Base-by-base conservation (phyloP, 345 rosid genomes). In the Eucalyptus sideroxylon region DNA sequence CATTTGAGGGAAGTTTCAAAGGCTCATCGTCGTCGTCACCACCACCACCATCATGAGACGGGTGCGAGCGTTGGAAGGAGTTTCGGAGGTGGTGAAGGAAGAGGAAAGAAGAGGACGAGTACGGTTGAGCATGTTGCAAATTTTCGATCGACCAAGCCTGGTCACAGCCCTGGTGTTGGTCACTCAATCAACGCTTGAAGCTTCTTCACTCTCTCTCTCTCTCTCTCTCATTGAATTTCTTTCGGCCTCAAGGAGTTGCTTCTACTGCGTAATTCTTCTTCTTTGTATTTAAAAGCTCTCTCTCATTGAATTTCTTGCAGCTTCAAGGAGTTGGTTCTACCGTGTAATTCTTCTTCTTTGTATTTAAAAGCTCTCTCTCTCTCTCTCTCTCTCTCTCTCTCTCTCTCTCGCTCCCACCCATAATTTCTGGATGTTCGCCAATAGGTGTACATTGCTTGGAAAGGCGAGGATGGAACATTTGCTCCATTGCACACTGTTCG, bases 141-240 rank as follows among this genome's bases (percentile, higher is more conserved):
- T 87, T 91, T 92, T 67, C 92, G 93, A 51, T 93, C 93, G 31
- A 92, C 95, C 5, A 30, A 60, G 62, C 95, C 91, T 5, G 95
- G 93, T 17, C 95, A 93, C 82, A 93, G 95, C 59, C 94, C 95
- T 1, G 95, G 95, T 6, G 92, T 92, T 44, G 95, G 95, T 24
- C 93, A 93, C 88, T 90, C 93, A 88, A 90, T 91, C 85, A 89
- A 93, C 37, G 92, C 89, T 40, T 72, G 82, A 72, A 37, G 82
- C 82, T 72, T 72, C 82, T 17, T 34, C 2, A 9, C 26, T 47
- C 49, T 45, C 47, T 53, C 56, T 53, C 60, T 7, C 42, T 31
- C 81, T 69, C 26, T 47, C 49, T 37, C 72, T 65, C 72, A 60
- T 60, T 60, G 67, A 60, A 11, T 60, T 60, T 60, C 67, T 60